Evolutionary conservation across 129 eudicot genomes (phyloP).

Genomic region (Heracleum sosnowskyi): DNA sequence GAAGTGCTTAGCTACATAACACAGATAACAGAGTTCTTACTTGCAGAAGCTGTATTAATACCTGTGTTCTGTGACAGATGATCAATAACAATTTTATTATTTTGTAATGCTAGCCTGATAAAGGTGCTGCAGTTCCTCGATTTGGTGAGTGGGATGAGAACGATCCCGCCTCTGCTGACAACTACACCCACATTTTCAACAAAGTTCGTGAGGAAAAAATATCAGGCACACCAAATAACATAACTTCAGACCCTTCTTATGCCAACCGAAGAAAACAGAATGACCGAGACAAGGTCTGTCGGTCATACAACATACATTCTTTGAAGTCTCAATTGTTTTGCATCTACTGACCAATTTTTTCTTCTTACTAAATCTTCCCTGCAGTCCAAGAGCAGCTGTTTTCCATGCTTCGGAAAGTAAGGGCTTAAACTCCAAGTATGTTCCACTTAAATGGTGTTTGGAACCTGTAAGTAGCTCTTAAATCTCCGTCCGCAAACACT

Average conservation of each 20-base stretch:
- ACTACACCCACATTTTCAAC: conserved; percentile 64
- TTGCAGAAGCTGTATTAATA: background rate
- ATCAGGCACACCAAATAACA: conserved; percentile 26
- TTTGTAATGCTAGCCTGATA: conserved; percentile 46
- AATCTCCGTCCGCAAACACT: conserved; percentile 27
- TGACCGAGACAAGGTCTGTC: conserved; percentile 26
- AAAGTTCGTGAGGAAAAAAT: conserved; percentile 51
- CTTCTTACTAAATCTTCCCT: conserved; percentile 12
- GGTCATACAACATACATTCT: conserved; percentile 1
- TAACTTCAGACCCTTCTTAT: conserved; percentile 29
- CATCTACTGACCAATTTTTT: background rate
- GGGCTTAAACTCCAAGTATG: conserved; percentile 8
- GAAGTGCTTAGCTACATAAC: background rate
- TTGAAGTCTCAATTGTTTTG: background rate
- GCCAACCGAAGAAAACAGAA: conserved; percentile 22
- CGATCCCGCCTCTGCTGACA: conserved; percentile 63
- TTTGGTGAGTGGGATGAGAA: conserved; percentile 85
- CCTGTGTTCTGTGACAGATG: background rate
- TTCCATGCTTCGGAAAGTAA: conserved; percentile 33
- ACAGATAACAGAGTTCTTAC: background rate
- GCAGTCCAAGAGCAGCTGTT: conserved; percentile 26
- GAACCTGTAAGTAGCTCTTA: conserved; percentile 34
- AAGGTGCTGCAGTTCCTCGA: conserved; percentile 69
- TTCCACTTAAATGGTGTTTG: background rate
- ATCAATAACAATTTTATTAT: background rate